Percentiles rank a stretch among this genome's conserved stretches.
phyloP scores from a whole-genome alignment of 106 monocot species.

The Chionographis japonica region DNA sequence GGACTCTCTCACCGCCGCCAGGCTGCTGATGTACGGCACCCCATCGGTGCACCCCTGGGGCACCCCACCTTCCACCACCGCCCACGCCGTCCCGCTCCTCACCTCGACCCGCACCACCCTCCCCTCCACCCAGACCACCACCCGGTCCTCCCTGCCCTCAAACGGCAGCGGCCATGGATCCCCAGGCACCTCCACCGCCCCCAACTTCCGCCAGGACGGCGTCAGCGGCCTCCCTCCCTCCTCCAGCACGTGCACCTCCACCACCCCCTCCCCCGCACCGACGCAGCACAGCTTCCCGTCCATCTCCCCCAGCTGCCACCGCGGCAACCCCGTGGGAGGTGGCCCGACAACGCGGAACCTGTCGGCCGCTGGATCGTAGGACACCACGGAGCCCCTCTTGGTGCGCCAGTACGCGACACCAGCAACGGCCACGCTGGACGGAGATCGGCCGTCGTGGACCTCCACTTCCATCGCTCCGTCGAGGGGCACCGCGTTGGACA shows the following conservation, averaged over 20 bases:
- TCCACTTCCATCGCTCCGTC: constrained; percentile 12
- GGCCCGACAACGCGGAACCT: background rate
- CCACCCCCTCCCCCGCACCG: background rate
- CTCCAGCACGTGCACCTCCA: background rate
- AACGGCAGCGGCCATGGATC: too few species aligned
- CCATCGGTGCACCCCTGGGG: too few species aligned
- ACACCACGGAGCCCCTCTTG: constrained; percentile 17
- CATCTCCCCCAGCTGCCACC: constrained; percentile 37
- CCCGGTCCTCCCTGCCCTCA: background rate
- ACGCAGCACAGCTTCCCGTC: constrained; percentile 8
- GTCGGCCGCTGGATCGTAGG: constrained; percentile 18
- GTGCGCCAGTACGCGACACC: constrained; percentile 40
- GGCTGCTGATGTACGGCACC: too few species aligned
- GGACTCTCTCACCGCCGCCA: too few species aligned
- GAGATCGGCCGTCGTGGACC: background rate
- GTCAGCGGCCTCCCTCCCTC: too few species aligned
- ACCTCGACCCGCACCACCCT: background rate
- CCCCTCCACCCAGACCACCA: constrained; percentile 4
- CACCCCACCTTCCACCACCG: background rate
- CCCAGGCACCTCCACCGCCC: too few species aligned
- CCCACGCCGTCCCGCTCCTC: background rate
- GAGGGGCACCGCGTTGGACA: too few species aligned
- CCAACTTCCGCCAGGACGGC: too few species aligned
- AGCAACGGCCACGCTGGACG: constrained; percentile 21
- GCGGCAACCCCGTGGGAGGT: background rate